A percentile compares a stretch with the other conserved stretches of the same genome.
phyloP scores from a whole-genome alignment of 305 asterid genomes.

The Fraxinus xanthoxyloides region DNA sequence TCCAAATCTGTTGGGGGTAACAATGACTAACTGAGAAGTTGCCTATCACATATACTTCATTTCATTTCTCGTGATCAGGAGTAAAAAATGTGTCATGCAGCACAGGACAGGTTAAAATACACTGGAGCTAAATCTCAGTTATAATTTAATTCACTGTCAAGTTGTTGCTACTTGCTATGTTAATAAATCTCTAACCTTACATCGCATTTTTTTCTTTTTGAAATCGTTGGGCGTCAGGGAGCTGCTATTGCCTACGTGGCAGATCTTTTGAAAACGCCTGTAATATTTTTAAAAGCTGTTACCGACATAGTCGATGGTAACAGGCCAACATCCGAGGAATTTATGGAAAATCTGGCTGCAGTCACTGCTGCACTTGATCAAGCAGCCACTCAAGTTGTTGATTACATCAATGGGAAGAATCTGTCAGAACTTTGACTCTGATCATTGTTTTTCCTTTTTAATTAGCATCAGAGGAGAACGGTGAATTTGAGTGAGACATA shows the following conservation, averaged over 20 bases:
- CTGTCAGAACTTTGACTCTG: constrained; percentile 53
- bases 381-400: constrained; percentile 62
- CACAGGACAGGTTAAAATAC: neutral
- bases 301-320: constrained; percentile 90
- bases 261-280: constrained; percentile 81
- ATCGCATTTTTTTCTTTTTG: neutral
- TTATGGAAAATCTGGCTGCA: constrained; percentile 72
- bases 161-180: neutral
- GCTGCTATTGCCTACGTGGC: constrained; percentile 95
- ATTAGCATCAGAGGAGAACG: neutral
- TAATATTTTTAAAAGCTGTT: constrained; percentile 79
- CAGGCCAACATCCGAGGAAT: constrained; percentile 91
- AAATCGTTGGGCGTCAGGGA: constrained; percentile 52
- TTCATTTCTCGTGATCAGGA: neutral
- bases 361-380: constrained; percentile 80
- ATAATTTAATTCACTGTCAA: neutral
- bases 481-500: neutral
- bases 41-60: neutral
- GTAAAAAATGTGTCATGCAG: neutral
- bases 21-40: neutral
- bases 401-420: constrained; percentile 70
- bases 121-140: neutral
- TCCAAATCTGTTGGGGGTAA: neutral
- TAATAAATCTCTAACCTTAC: constrained; percentile 1
- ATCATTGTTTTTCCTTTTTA: neutral